Base-by-base conservation (phyloP, 1,284 basidiomycete genomes). In the Rhodotorula mucilaginosa region DNA sequence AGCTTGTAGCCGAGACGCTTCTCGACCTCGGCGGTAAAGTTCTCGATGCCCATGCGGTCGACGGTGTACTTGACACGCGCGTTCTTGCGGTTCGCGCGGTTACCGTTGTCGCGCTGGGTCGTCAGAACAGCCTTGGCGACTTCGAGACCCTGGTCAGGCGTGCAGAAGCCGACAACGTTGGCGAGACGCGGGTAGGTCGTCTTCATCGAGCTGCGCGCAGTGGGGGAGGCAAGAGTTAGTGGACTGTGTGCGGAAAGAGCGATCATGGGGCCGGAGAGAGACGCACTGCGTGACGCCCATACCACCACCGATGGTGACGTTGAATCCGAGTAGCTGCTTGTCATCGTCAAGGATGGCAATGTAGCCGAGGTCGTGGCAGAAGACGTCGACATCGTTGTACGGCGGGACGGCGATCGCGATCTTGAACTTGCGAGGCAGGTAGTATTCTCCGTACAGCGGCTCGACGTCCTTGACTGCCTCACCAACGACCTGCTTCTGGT, bases 401-500 rank as follows among this genome's bases (percentile, higher is more conserved):
- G 96, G 97, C 15, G 96, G 96, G 8, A 98, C 92, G 1, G 95
- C 94, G 46, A 99, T 88, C 39, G 95, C 94, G 69, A 99, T 87
- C 87, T 99, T 99, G 87, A 97, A 99, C 91, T 95, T 83, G 59
- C 75, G 74, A 19, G 75, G 75, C 48, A 99, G 86, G 83, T 99
- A 99, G 83, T 93, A 96, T 78, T 93, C 90, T 59, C 97, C 97
- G 81, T 99, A 99, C 23, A 98, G 83, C 2, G 97, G 96, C 83
- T 99, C 96, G 76, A 91, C 88, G 82, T 99, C 97, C 81, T 93
- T 90, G 73, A 97, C 82, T 2, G 93, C 92, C 58, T 93, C 93
- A 39, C 93, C 93, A 26, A 90, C 91, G 49, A 98, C 89, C 76
- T 95, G 84, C 84, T 97, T 95, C 84, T 95, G 92, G 85, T 98